Conservation (phyloP, 2,329 filamentous ascomycete species). For the Xylaria sp. region DNA sequence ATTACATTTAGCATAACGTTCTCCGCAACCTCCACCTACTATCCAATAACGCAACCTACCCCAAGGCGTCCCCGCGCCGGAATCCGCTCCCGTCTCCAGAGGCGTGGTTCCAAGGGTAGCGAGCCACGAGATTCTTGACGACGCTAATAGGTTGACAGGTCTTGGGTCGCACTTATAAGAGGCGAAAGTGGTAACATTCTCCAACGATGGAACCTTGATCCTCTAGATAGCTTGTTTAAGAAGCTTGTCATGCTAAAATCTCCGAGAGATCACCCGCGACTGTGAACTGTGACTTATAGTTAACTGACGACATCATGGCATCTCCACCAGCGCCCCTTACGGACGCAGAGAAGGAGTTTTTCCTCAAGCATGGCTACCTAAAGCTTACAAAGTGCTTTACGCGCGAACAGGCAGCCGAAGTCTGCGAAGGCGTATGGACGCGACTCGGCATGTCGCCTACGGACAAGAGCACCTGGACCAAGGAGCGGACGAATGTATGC, state of each 20-base stretch:
- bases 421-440: slow-evolving; percentile 66
- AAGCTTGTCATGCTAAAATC: background rate
- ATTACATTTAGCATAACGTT: slow-evolving; percentile 30
- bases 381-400: slow-evolving; percentile 61
- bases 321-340: slow-evolving; percentile 46
- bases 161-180: slow-evolving; percentile 11
- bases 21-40: slow-evolving; percentile 40
- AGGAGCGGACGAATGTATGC: slow-evolving; percentile 65
- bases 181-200: background rate
- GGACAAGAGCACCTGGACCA: slow-evolving; percentile 73
- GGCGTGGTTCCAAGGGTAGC: background rate
- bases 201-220: background rate
- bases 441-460: slow-evolving; percentile 71
- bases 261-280: background rate
- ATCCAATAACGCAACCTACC: slow-evolving; percentile 35
- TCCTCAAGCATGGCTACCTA: slow-evolving; percentile 65
- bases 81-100: slow-evolving; percentile 21
- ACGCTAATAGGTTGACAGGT: slow-evolving; percentile 2
- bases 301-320: slow-evolving; percentile 38
- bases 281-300: background rate
- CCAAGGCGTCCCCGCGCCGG: slow-evolving; percentile 31
- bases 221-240: background rate
- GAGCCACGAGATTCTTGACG: slow-evolving; percentile 15
- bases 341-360: slow-evolving; percentile 54
- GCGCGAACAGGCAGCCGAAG: slow-evolving; percentile 45